Percentiles rank a stretch among this genome's conserved stretches.
These are phyloP conservation scores for Punica granatum DNA, from an alignment of 345 rosid genomes.

Conservation along the genomic window DNA sequence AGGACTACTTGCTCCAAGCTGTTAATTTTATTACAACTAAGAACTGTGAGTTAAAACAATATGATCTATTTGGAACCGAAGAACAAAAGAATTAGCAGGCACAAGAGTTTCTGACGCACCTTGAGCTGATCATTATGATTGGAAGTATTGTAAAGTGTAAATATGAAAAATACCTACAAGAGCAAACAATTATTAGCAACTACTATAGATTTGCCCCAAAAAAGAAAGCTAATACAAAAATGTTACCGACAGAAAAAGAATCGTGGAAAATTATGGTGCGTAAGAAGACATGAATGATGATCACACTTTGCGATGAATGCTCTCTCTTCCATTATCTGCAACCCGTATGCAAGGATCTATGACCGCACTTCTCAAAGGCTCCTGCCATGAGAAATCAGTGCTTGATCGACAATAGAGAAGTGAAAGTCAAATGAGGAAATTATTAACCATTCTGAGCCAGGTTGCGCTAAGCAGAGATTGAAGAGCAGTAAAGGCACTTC, in stretches of 20 bases:
- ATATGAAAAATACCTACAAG: constrained; percentile 78
- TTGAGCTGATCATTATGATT: constrained; percentile 90
- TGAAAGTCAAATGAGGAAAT: not conserved
- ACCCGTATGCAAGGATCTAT: constrained; percentile 88
- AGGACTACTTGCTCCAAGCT: constrained; percentile 94
- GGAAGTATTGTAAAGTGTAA: constrained; percentile 77
- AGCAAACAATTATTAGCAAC: constrained; percentile 12
- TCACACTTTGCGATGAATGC: constrained; percentile 81
- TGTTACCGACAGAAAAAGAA: not conserved
- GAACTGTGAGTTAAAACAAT: constrained; percentile 4
- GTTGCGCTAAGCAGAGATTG: not conserved
- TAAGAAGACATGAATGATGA: constrained; percentile 4
- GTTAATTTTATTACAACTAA: constrained; percentile 14
- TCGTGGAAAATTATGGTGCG: not conserved
- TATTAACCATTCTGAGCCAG: not conserved
- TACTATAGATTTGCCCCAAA: not conserved
- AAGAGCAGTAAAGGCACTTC: not conserved
- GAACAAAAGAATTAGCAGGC: not conserved
- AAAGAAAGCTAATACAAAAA: not conserved
- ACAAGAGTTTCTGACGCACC: constrained; percentile 40
- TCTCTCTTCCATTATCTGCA: constrained; percentile 89
- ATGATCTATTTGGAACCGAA: not conserved
- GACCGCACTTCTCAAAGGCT: constrained; percentile 66
- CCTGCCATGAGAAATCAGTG: constrained; percentile 28
- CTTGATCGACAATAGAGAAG: not conserved